A percentile compares a stretch with the other conserved stretches of the same genome.
Conservation (phyloP, 768 basidiomycete genomes). For the Lactarius tabidus region DNA sequence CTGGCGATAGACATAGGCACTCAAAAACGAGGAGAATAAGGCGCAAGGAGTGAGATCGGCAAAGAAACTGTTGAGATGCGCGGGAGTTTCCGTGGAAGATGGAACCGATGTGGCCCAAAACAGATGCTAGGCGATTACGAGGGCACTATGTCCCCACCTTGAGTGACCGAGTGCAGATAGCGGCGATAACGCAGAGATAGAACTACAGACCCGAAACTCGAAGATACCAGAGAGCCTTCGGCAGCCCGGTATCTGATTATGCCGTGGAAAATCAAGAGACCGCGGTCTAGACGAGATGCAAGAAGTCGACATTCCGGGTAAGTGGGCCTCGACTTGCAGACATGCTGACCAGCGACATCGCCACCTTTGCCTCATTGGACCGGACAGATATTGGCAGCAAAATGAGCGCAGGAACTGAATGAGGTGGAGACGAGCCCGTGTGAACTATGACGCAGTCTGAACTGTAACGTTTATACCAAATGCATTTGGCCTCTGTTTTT, state of each 20-base stretch:
- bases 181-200: neutral
- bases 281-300: neutral
- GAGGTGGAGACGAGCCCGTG: conserved; percentile 4
- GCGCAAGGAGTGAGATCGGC: neutral
- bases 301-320: neutral
- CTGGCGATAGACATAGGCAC: neutral
- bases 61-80: neutral
- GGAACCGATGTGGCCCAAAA: neutral
- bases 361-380: no score
- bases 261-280: neutral
- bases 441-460: conserved; percentile 20
- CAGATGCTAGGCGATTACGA: neutral
- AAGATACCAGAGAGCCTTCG: neutral
- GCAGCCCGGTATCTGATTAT: neutral
- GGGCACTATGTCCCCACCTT: neutral
- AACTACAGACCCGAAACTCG: neutral
- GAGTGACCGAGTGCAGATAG: neutral
- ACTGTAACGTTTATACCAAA: conserved; percentile 5
- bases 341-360: neutral
- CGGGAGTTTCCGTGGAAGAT: neutral
- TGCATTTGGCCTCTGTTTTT: conserved; percentile 1
- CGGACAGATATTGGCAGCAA: neutral
- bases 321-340: neutral
- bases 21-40: no score
- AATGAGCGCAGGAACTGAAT: neutral